Conservation (phyloP, 2,329 filamentous ascomycete genomes). For the Fusarium sp. region DNA sequence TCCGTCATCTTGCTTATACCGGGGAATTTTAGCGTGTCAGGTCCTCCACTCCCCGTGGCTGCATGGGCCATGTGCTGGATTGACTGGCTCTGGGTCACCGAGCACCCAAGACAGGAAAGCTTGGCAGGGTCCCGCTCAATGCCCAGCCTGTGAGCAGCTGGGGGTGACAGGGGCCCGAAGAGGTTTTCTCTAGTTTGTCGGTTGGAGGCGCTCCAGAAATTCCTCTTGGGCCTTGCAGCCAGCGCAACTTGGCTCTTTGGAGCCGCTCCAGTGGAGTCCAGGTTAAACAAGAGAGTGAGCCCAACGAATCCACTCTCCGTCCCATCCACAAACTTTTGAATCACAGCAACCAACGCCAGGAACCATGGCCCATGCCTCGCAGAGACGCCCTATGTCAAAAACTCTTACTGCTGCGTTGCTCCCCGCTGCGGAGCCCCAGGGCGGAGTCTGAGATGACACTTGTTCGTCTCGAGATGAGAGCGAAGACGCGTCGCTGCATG, state of each 20-base stretch:
- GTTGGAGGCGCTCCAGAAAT: constrained; percentile 2
- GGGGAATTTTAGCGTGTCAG: constrained; percentile 19
- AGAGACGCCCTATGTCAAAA: not conserved
- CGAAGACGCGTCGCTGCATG: not conserved
- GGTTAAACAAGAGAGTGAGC: not conserved
- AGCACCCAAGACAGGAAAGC: constrained; percentile 16
- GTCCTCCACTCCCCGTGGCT: constrained; percentile 32
- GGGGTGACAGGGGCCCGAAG: constrained; percentile 31
- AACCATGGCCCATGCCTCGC: not conserved
- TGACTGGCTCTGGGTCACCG: constrained; percentile 35
- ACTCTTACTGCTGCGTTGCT: not conserved
- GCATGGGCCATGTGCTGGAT: constrained; percentile 38
- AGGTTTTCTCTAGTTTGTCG: not conserved
- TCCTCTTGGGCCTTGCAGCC: constrained; percentile 4
- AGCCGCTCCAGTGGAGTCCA: constrained; percentile 5
- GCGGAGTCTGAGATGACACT: not conserved
- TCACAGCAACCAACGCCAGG: not conserved
- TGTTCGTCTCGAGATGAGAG: not conserved
- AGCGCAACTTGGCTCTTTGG: constrained; percentile 11
- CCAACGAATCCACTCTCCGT: not conserved
- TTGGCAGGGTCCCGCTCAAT: constrained; percentile 35
- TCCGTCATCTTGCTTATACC: constrained; percentile 30
- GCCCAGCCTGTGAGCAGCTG: constrained; percentile 12
- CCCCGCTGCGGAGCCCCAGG: not conserved
- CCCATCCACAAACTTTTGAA: not conserved